These are phyloP conservation scores for Styphnolobium japonicum DNA, from an alignment of 306 rosid species.

Conservation along the genomic window DNA sequence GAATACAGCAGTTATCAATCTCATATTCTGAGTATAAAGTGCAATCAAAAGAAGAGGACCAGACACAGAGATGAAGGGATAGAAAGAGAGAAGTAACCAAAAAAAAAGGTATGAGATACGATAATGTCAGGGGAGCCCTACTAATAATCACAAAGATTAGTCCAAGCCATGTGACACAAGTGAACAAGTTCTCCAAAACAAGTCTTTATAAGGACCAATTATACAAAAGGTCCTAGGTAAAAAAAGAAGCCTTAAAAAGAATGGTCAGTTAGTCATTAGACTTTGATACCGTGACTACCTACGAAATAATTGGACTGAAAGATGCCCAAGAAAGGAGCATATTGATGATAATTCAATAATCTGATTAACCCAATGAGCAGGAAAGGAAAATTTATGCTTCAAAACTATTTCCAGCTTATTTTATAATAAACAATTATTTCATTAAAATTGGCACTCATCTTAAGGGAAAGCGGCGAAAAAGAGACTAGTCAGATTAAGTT, in stretches of 20 bases:
- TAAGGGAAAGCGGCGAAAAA: background rate
- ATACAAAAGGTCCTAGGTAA: background rate
- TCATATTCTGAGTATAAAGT: background rate
- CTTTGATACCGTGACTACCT: background rate
- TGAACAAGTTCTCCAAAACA: background rate
- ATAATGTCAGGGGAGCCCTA: background rate
- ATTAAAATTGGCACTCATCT: background rate
- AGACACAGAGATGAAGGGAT: background rate
- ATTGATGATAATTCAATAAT: background rate
- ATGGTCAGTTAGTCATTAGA: background rate
- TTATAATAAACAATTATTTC: background rate
- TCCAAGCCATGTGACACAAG: background rate
- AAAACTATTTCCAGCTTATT: background rate
- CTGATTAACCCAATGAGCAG: background rate
- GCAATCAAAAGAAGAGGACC: background rate
- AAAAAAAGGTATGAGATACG: background rate
- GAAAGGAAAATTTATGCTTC: background rate
- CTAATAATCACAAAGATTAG: background rate
- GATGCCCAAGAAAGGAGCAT: background rate
- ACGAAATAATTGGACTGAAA: background rate
- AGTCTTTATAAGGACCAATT: background rate
- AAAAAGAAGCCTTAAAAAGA: background rate
- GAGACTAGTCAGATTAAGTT: background rate
- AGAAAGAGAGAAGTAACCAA: background rate
- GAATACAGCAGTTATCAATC: slow-evolving; percentile 1